phyloP scores from a whole-genome alignment of 177 flowering plant genomes.

The Vitis hybrid region DNA sequence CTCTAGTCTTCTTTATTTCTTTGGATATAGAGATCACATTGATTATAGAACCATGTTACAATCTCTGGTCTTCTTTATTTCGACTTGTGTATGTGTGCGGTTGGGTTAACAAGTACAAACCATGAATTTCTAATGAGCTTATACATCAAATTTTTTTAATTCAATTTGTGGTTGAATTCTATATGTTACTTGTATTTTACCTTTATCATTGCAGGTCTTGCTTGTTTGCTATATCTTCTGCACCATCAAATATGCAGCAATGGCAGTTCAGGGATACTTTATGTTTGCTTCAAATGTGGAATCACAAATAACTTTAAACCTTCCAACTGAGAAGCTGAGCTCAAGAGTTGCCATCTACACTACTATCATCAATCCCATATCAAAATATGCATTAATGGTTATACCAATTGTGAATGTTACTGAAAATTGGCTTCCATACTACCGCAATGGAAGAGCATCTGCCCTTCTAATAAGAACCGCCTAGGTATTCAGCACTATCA shows the following conservation, averaged over 20 bases:
- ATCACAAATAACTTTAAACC: conserved; percentile 60
- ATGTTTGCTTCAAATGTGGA: conserved; percentile 49
- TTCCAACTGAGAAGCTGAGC: conserved; percentile 40
- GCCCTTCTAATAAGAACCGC: conserved; percentile 29
- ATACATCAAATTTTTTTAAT: too few relatives aligned
- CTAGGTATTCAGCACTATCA: conserved; percentile 41
- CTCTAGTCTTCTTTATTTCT: too few relatives aligned
- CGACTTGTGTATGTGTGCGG: too few relatives aligned
- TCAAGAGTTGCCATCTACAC: conserved; percentile 60
- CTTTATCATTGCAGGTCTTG: conserved; percentile 44
- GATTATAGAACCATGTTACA: too few relatives aligned
- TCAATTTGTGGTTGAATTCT: background rate
- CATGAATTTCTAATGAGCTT: too few relatives aligned
- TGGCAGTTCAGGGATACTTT: conserved; percentile 51
- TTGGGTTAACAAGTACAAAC: too few relatives aligned
- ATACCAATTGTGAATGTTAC: conserved; percentile 44
- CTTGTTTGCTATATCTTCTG: conserved; percentile 47
- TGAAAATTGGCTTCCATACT: conserved; percentile 25
- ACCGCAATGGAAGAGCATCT: conserved; percentile 17
- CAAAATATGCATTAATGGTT: conserved; percentile 59
- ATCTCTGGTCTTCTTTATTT: too few relatives aligned
- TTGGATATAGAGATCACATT: too few relatives aligned
- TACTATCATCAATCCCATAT: conserved; percentile 49
- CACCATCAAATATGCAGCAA: conserved; percentile 45
- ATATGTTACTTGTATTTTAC: background rate